Conservation (phyloP, 495 filamentous ascomycete species). For the Pyronema domesticum region DNA sequence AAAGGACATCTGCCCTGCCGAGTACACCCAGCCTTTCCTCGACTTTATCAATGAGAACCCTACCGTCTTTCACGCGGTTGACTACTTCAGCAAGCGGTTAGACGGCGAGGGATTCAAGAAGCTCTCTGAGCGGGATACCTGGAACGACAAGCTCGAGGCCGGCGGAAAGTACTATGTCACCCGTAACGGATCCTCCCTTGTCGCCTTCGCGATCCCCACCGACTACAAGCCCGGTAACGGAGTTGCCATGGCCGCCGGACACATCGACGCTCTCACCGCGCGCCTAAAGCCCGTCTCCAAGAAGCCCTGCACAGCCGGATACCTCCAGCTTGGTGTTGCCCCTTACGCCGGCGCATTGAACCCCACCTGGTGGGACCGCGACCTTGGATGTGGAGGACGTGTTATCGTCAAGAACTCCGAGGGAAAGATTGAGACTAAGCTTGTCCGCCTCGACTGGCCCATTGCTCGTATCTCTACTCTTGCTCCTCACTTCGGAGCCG, state of each 20-base stretch:
- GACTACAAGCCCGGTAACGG: constrained; percentile 77
- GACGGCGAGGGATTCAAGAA: constrained; percentile 51
- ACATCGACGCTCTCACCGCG: constrained; percentile 81
- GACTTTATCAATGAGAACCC: constrained; percentile 80
- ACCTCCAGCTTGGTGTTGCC: constrained; percentile 75
- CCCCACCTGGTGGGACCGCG: constrained; percentile 27
- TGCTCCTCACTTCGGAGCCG: constrained; percentile 79
- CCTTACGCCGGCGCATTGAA: constrained; percentile 80
- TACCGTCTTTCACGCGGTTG: constrained; percentile 78
- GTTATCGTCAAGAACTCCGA: constrained; percentile 63
- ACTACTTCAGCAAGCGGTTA: constrained; percentile 54
- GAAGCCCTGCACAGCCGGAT: constrained; percentile 62
- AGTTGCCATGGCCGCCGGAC: constrained; percentile 59
- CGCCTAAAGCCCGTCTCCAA: constrained; percentile 77
- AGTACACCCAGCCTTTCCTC: constrained; percentile 68
- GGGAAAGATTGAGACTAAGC: constrained; percentile 63
- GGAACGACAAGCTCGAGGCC: constrained; percentile 52
- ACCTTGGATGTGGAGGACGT: constrained; percentile 74
- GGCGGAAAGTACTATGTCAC: constrained; percentile 80
- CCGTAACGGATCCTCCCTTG: constrained; percentile 69
- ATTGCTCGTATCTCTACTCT: constrained; percentile 84
- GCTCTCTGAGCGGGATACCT: constrained; percentile 61
- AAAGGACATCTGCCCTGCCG: constrained; percentile 20
- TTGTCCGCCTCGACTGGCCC: constrained; percentile 87
- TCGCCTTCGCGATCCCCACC: constrained; percentile 72